A percentile compares a stretch with the other conserved stretches of the same genome.
phyloP scores from a whole-genome alignment of 331 rosid species.

The Quercus phellos region DNA sequence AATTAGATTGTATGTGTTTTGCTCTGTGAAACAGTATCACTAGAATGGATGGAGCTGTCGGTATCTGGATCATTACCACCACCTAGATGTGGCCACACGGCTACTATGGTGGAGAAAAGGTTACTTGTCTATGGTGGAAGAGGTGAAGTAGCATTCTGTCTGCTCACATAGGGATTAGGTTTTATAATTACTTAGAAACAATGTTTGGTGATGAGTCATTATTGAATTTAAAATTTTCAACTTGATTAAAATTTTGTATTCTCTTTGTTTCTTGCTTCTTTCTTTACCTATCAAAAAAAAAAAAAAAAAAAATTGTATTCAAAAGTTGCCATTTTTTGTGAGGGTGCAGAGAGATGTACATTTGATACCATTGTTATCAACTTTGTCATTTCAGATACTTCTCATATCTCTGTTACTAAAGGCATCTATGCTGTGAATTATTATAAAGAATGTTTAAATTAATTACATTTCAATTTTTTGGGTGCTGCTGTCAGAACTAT shows the following conservation, averaged over 20 bases:
- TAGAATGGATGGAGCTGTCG: slow-evolving; percentile 88
- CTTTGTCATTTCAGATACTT: background rate
- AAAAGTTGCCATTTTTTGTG: background rate
- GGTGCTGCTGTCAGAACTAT: background rate
- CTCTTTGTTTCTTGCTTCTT: too few relatives aligned
- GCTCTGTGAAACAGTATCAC: slow-evolving; percentile 54
- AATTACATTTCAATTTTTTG: background rate
- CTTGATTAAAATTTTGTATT: background rate
- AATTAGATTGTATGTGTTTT: slow-evolving; percentile 16
- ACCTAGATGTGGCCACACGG: slow-evolving; percentile 92
- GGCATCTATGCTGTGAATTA: background rate
- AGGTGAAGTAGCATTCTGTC: slow-evolving; percentile 47
- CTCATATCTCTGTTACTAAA: background rate
- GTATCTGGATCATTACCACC: slow-evolving; percentile 79
- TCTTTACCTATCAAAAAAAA: too few relatives aligned
- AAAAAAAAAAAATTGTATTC: background rate
- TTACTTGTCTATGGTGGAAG: slow-evolving; percentile 93
- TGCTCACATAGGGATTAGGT: slow-evolving; percentile 15
- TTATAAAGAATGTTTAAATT: background rate
- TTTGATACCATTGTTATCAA: background rate
- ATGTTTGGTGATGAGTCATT: background rate
- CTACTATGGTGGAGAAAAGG: slow-evolving; percentile 88
- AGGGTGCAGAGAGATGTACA: background rate
- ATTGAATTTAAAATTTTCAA: background rate
- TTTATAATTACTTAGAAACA: background rate